phyloP scores from a whole-genome alignment of 2,329 filamentous ascomycete genomes.

The Penicillium sp. region DNA sequence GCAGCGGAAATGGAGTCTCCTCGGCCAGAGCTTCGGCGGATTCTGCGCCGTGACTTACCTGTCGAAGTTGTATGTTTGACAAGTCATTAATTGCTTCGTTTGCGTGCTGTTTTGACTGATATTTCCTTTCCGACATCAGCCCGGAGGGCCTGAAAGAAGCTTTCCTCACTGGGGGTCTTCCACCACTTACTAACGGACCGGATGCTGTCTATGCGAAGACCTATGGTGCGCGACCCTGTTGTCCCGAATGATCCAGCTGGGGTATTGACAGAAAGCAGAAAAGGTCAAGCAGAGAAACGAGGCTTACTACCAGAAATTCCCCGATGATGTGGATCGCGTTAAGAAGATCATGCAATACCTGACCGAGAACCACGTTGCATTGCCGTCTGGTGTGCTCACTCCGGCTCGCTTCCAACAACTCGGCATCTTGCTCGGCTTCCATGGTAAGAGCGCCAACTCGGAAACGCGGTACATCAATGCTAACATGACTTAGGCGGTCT shows the following conservation, averaged over 20 bases:
- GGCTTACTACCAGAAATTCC: constrained; percentile 79
- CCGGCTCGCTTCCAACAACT: constrained; percentile 71
- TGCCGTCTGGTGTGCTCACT: constrained; percentile 70
- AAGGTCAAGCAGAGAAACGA: constrained; percentile 69
- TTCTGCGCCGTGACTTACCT: constrained; percentile 83
- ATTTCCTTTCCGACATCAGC: constrained; percentile 28
- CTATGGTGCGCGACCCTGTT: constrained; percentile 47
- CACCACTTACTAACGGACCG: constrained; percentile 66
- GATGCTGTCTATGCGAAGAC: constrained; percentile 72
- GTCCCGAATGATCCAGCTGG: not conserved
- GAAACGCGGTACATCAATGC: not conserved
- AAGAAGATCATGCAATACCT: constrained; percentile 65
- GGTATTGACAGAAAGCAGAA: constrained; percentile 33
- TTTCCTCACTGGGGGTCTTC: constrained; percentile 80
- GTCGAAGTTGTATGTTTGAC: constrained; percentile 58
- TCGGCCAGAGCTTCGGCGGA: constrained; percentile 89
- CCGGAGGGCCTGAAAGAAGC: constrained; percentile 75
- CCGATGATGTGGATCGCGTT: constrained; percentile 69
- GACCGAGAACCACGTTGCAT: constrained; percentile 55
- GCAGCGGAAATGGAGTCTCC: constrained; percentile 75
- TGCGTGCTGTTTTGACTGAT: not conserved
- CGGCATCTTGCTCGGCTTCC: constrained; percentile 72
- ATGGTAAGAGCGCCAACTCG: constrained; percentile 49
- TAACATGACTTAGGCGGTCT: constrained; percentile 54
- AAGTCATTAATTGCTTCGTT: not conserved